phyloP scores from a whole-genome alignment of 306 rosid genomes.

The Arachis stenosperma region DNA sequence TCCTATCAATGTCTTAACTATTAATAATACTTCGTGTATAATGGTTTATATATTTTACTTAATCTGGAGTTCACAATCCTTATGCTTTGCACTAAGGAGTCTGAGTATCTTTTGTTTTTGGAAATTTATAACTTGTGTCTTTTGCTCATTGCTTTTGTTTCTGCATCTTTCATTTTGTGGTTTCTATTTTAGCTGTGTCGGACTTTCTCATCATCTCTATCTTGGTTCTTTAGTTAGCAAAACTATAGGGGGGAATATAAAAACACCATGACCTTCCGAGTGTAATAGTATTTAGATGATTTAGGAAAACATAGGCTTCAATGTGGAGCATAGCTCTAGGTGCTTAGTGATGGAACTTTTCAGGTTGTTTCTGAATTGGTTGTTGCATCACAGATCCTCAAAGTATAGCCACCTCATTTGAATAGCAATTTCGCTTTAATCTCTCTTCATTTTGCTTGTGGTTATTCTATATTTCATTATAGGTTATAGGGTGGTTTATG shows the following conservation, averaged over 20 bases:
- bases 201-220: too few relatives aligned
- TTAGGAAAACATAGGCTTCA: neutral
- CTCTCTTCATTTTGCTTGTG: conserved; percentile 5
- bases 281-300: conserved; percentile 1
- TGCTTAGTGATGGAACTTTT: conserved; percentile 16
- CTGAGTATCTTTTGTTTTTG: too few relatives aligned
- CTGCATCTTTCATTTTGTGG: too few relatives aligned
- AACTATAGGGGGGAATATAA: too few relatives aligned
- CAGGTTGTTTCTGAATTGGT: conserved; percentile 10
- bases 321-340: neutral
- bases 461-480: neutral
- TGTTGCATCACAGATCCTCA: conserved; percentile 24
- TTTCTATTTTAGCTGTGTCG: too few relatives aligned
- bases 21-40: conserved; percentile 6
- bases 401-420: conserved; percentile 22
- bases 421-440: conserved; percentile 8
- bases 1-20: neutral
- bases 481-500: conserved; percentile 3
- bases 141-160: too few relatives aligned
- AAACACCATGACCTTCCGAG: neutral
- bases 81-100: neutral
- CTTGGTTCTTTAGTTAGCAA: too few relatives aligned
- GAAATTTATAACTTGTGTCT: too few relatives aligned
- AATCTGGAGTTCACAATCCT: neutral
- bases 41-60: neutral